Evolutionary conservation across 2,329 filamentous ascomycete genomes (phyloP), one percentile per base, ranked within the genome.

Genomic region (Chaetomium globosum): DNA sequence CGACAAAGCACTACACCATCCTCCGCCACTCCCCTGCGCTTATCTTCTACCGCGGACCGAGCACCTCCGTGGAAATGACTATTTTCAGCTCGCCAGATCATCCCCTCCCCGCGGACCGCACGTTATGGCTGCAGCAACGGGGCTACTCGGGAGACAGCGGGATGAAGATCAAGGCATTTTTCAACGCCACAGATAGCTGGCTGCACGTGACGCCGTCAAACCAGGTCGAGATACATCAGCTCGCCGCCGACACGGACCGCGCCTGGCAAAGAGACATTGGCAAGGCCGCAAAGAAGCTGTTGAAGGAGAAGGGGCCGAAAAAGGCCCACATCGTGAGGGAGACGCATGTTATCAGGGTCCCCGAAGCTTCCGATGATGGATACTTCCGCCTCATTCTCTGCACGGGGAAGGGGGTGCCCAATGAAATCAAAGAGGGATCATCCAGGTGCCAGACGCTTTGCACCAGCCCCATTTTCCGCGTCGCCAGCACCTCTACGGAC

Each of bases 341-440:
- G 74, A 91, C 89, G 0, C 83, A 84, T 31, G 78, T 91, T 1
- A 78, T 90, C 6, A 82, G 88, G 3, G 87, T 91, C 53, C 89
- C 89, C 0, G 84, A 85, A 0, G 80, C 83, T 0, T 85, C 85
- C 0, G 79, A 80, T 0, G 89, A 91, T 73, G 89, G 89, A 0
- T 91, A 91, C 72, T 87, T 90, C 63, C 85, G 88, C 12, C 77
- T 91, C 4, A 83, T 90, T 0, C 78, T 91, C 9, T 90, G 87
- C 67, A 75, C 79, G 0, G 84, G 80, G 0, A 74, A 77, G 0
- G 69, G 63, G 0, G 46, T 54, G 7, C 62, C 61, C 7, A 66
- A 70, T 2, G 69, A 68, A 16, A 43, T 58, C n/a, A 57, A 10
- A 8, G 46, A 56, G 26, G 58, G 28, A 23, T 48, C 61, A 1